Base-by-base conservation (phyloP, 352 stramenopile genomes). In the Albugo laibachii region DNA sequence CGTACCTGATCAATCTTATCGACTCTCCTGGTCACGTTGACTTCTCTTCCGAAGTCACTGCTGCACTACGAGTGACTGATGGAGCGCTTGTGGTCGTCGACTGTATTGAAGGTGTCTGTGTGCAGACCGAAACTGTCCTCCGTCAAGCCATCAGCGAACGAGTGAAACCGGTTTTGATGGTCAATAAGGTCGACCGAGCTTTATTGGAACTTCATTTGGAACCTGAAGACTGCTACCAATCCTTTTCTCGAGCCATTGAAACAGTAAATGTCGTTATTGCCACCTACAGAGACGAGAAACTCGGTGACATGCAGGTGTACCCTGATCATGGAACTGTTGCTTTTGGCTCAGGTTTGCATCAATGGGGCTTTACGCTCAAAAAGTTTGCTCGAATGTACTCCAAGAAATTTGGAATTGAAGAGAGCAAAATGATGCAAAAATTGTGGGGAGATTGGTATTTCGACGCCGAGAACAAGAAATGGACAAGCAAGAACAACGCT, bases 1-100 rank as follows among this genome's bases (percentile, higher is more conserved):
- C 85, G 50, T 99, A 97, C 74, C 62, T 99, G 53, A 99, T 99
- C 75, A 99, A 99, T 78, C 70, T 99, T 50, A 99, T 99, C 65
- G 96, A 99, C 74, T 98, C 93, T 50, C 95, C 96, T 48, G 96
- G 95, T 85, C 95, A 99, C 94, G 95, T 99, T 65, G 95, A 99
- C 77, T 99, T 99, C 63, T 98, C 92, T 36, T 98, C 91, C 18
- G 96, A 99, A 69, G 95, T 99, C 45, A 99, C 95, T 48, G 93
- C 95, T 51, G 94, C 96, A 40, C 85, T 99, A 43, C 95, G 94
- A 93, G 93, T 99, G 43, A 98, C 94, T 53, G 96, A 99, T 65
- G 95, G 95, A 74, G 96, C 95, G 48, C 80, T 99, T 18, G 93
- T 99, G 41, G 95, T 99, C 45, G 94, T 99, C 15, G 96, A 99